phyloP scores from a whole-genome alignment of 2,329 filamentous ascomycete genomes.

The Lasiodiplodia sp. region DNA sequence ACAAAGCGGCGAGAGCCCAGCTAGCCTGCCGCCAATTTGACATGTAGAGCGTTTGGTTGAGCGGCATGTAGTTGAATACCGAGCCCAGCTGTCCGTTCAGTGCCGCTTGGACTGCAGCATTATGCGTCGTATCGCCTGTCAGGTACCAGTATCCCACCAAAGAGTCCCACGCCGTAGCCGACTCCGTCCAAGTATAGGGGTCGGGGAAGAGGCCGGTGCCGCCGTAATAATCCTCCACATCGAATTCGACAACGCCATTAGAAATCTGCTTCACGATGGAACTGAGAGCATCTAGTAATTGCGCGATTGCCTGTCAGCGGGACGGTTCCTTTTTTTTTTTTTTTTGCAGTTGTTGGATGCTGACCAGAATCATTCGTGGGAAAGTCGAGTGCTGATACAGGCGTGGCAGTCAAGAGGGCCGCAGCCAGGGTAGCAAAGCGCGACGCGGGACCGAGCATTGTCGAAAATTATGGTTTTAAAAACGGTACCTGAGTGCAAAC shows the following conservation, averaged over 20 bases:
- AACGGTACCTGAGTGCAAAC: neutral
- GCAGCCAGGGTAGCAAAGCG: neutral
- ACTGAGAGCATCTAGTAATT: conserved; percentile 4
- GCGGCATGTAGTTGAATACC: conserved; percentile 52
- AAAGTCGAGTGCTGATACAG: neutral
- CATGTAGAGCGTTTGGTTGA: conserved; percentile 27
- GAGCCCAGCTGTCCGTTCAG: conserved; percentile 52
- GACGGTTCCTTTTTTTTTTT: neutral
- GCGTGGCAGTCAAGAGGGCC: neutral
- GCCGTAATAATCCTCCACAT: conserved; percentile 48
- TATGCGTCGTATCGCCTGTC: conserved; percentile 54
- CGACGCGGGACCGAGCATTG: neutral
- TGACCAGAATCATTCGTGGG: conserved; percentile 1
- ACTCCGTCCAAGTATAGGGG: conserved; percentile 59
- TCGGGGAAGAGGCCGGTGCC: conserved; percentile 54
- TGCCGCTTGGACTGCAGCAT: conserved; percentile 50
- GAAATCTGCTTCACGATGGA: conserved; percentile 5
- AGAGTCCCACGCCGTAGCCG: conserved; percentile 49
- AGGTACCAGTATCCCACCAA: conserved; percentile 56
- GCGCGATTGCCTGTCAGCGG: neutral
- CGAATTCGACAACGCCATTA: conserved; percentile 6
- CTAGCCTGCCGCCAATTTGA: conserved; percentile 76
- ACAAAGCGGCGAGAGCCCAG: conserved; percentile 73
- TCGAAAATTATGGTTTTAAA: neutral
- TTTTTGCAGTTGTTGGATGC: neutral